Base-by-base conservation (phyloP, 225 moss, liverwort and hornwort species). In the Takakia lepidozioides region DNA sequence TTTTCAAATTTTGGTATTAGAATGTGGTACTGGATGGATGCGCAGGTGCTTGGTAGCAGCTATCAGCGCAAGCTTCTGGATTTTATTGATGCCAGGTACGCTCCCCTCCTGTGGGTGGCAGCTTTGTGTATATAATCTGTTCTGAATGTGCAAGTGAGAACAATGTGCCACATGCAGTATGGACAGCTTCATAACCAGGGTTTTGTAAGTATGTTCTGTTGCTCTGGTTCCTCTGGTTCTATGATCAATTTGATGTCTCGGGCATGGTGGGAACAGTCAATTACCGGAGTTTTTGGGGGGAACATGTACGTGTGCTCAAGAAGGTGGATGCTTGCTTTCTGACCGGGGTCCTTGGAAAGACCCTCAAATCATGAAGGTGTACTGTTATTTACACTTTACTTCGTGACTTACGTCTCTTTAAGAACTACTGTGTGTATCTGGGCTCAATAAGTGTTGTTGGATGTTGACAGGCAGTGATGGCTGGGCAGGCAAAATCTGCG, bases 321-420 rank as follows among this genome's bases (percentile, higher is more conserved):
- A 73, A 32, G 87, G 98, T 16, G 98, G 87, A 48, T 99, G 98
- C 55, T 55, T 99, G 49, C 63, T 63, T 52, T 99, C 98, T 27
- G 83, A 91, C 67, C 87, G 63, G 40, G 98, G 98, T 19, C 91
- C 91, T 27, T 99, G 98, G 98, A 91, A 91, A 48, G 85, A 99
- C 46, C 69, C 78, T 22, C 57, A 50, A 10, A 83, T 90, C 52
- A 49, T 83, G 40, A 73, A 92, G 81, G 87, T 87, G 53, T 15
- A 8, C 3, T 5, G 9, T 28, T 29, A 19, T 3, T 36, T 19
- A 24, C n/a, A n/a, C n/a, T n/a, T n/a, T n/a, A n/a, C n/a, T n/a
- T n/a, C n/a, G n/a, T n/a, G n/a, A n/a, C n/a, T n/a, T n/a, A n/a
- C n/a, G n/a, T n/a, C n/a, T n/a, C n/a, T n/a, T n/a, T n/a, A n/a